Conservation (phyloP, 2,329 filamentous ascomycete species). For the Xylaria sp. region DNA sequence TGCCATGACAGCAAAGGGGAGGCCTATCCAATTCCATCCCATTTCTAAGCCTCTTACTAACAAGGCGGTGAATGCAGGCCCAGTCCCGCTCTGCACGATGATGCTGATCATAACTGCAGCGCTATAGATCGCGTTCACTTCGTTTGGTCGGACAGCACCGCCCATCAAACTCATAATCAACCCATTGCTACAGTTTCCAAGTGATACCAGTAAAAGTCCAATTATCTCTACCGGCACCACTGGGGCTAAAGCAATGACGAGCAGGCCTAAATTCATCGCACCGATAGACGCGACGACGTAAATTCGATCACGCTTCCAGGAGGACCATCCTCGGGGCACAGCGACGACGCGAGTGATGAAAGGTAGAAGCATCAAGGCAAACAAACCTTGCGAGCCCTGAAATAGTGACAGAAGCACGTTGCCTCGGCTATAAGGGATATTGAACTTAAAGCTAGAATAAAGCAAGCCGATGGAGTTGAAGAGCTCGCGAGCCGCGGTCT, state of each 20-base stretch:
- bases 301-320: neutral
- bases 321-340: neutral
- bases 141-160: neutral
- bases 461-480: neutral
- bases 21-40: neutral
- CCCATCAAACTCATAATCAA: neutral
- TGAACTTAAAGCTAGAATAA: neutral
- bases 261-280: neutral
- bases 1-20: neutral
- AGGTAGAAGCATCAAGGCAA: neutral
- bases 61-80: neutral
- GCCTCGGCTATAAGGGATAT: neutral
- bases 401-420: neutral
- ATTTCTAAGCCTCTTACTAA: neutral
- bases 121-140: conserved; percentile 1
- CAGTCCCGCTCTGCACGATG: neutral
- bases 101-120: neutral
- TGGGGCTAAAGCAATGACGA: neutral
- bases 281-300: neutral
- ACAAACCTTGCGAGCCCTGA: neutral
- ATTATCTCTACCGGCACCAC: neutral
- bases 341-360: neutral
- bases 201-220: neutral
- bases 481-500: neutral
- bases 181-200: neutral